Evolutionary conservation across 1,284 basidiomycete species (phyloP), one percentile per base, ranked within the genome.

Genomic region (Trichosporon inkin): DNA sequence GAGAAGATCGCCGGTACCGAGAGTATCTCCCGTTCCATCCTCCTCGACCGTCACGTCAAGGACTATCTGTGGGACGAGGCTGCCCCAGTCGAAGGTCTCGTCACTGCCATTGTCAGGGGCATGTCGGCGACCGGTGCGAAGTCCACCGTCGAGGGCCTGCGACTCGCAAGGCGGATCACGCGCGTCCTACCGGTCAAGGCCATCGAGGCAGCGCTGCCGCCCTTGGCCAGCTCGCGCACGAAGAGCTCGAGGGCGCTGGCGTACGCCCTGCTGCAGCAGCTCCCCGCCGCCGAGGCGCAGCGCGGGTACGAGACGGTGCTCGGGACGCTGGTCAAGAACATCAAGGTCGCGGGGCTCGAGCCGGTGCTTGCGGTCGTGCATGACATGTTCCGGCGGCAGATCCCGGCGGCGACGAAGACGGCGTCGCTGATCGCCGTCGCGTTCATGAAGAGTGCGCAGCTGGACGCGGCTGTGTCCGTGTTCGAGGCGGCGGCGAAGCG

Each of bases 1-100:
- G 64, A 65, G 17, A 44, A 61, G 14, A 65, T 72, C 6, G 68
- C 65, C 1, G 44, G 35, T 19, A 64, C 58, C 10, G 36, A 57
- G 3, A 62, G 37, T 44, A 52, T 62, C 6, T 71, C 71, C 6
- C 63, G 69, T 51, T 56, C 63, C 6, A 62, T 73, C 28, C 64
- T 76, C 10, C 65, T 76, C 10, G 73, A 76, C 35, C 62, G 74
- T 7, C 69, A 76, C 59, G 59, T 76, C 61, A 70, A 69, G 32
- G 74, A 75, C 60, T 71, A 68, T 34, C 56, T 71, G 1, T 71
- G 66, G 62, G 39, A 64, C n/a, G 59, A 64, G 4, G 55, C 58
- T 10, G 55, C 53, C 52, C 39, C 51, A 7, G 24, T 44, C 3
- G 51, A 57, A 0, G 55, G 59, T 0, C 60, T 75, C 14, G 63